Percentiles rank a stretch among this genome's conserved stretches.
Conservation (phyloP, 2,329 filamentous ascomycete genomes). For the Talaromyces sp. region DNA sequence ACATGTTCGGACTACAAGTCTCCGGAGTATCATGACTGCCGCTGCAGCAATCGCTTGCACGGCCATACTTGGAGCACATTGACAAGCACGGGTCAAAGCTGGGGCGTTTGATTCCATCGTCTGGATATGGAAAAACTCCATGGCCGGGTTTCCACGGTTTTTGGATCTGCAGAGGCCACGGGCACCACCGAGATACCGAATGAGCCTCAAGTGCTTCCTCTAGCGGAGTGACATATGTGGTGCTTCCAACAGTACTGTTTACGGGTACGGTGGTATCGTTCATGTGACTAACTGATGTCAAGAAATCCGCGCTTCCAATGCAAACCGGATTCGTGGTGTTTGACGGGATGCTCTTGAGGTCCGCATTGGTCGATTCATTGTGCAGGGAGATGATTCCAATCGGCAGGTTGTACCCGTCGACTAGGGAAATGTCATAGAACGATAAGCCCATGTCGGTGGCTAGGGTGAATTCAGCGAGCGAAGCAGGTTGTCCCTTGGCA, state of each 20-base stretch:
- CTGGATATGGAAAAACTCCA: constrained; percentile 75
- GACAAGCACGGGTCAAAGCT: constrained; percentile 73
- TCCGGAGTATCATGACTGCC: constrained; percentile 61
- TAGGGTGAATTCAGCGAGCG: constrained; percentile 75
- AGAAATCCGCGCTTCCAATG: constrained; percentile 64
- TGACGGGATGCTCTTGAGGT: constrained; percentile 60
- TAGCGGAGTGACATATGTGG: constrained; percentile 63
- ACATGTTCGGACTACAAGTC: constrained; percentile 62
- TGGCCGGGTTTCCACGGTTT: constrained; percentile 64
- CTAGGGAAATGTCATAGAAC: constrained; percentile 80
- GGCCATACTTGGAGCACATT: constrained; percentile 65
- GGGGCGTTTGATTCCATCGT: constrained; percentile 65
- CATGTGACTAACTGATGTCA: constrained; percentile 41
- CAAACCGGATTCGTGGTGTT: constrained; percentile 74
- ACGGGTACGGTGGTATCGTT: constrained; percentile 47
- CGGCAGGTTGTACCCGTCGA: constrained; percentile 76
- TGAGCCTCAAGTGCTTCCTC: constrained; percentile 55
- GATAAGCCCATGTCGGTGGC: constrained; percentile 55
- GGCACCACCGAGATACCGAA: constrained; percentile 66
- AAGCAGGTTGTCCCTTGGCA: constrained; percentile 63
- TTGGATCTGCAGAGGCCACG: constrained; percentile 68
- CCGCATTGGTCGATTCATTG: constrained; percentile 56
- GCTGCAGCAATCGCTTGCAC: constrained; percentile 68
- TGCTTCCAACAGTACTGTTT: constrained; percentile 50
- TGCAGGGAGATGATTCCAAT: constrained; percentile 30